phyloP scores from a whole-genome alignment of 176 grass and related monocot genomes.

The Rhipidocladum racemiflorum region DNA sequence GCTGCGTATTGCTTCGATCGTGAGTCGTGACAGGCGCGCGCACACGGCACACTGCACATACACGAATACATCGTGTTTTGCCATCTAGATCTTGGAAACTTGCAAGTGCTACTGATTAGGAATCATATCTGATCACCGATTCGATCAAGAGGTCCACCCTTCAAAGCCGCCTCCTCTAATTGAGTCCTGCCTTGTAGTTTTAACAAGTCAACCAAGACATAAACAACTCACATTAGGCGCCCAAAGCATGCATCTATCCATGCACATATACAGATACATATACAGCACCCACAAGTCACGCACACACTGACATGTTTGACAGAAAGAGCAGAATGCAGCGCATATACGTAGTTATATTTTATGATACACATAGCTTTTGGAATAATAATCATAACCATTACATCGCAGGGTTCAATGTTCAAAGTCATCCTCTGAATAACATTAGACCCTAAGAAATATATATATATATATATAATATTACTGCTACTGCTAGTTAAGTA shows the following conservation, averaged over 20 bases:
- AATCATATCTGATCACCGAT: slow-evolving; percentile 35
- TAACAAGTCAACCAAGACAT: slow-evolving; percentile 36
- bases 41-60: neutral
- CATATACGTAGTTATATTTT: neutral
- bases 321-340: neutral
- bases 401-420: slow-evolving; percentile 34
- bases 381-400: slow-evolving; percentile 4
- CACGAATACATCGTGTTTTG: neutral
- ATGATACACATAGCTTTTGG: slow-evolving; percentile 4
- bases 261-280: neutral
- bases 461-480: neutral
- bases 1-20: neutral
- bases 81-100: slow-evolving; percentile 20
- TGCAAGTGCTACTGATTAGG: neutral
- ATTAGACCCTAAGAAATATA: slow-evolving; percentile 28
- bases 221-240: slow-evolving; percentile 35
- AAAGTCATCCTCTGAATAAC: slow-evolving; percentile 27
- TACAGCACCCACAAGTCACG: slow-evolving; percentile 4
- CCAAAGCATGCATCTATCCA: slow-evolving; percentile 24
- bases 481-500: neutral
- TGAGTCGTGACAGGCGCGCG: neutral
- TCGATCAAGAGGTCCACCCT: slow-evolving; percentile 30
- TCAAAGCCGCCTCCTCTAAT: neutral
- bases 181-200: slow-evolving; percentile 26
- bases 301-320: slow-evolving; percentile 23